Evolutionary conservation across 148 eudicot genomes (phyloP), one percentile per base, ranked within the genome.

Genomic region (Gaultheria prostrata): DNA sequence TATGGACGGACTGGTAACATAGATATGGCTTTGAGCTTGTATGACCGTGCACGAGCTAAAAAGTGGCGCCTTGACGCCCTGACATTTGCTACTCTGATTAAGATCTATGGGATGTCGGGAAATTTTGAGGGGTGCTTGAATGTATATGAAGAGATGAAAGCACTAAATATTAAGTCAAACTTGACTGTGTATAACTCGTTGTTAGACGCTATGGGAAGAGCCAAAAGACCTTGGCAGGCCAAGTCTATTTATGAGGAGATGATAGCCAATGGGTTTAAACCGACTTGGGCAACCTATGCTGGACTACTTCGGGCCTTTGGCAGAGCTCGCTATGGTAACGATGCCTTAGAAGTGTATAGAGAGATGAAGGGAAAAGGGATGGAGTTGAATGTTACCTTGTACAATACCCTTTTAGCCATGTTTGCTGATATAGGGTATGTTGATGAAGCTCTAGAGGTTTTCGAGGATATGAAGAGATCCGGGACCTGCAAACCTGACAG

Each of bases 61-160:
- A 91, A 88, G 77, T 93, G 98, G 98, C 83, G 93, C 7, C 82
- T 95, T 78, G 97, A 94, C 83, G 90, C 87, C 28, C 88, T 89
- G 12, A 93, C 98, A 1, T 95, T 95, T 75, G 84, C 95, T 0
- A 95, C 97, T 1, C 72, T 95, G 87, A 90, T 95, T 75, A 93
- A 84, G 74, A 89, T 93, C 46, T 90, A 95, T 86, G 97, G 90
- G 0, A 87, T 87, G 85, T 75, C 89, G 15, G 91, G 93, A 18
- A 95, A 95, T 88, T 95, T 89, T 39, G 98, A 94, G 89, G 98
- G 98, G 50, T 94, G 98, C 82, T 94, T 95, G 93, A 94, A 92
- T 83, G 94, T 94, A 20, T 95, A 90, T 50, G 92, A 95, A 89
- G 98, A 95, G 83, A 94, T 95, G 98, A 95, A 94, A 90, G 98